phyloP scores from a whole-genome alignment of 768 basidiomycete species.

The Boletus rubroflammeus region DNA sequence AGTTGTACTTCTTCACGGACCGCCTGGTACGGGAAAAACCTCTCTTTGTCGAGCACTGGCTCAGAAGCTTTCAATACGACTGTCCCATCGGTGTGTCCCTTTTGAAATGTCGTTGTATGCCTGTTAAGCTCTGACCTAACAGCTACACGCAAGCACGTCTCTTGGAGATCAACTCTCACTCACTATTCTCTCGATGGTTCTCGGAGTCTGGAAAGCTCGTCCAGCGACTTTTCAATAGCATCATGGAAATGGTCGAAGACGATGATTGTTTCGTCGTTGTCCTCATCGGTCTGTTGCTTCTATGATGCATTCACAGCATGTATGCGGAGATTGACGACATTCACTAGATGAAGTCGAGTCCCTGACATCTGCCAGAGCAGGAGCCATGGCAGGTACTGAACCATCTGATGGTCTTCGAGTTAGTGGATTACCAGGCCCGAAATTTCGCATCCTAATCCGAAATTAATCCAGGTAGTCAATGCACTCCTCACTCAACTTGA shows the following conservation, averaged over 20 bases:
- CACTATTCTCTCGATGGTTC: conserved; percentile 98
- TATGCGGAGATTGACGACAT: conserved; percentile 3
- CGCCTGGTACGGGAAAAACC: conserved; percentile 97
- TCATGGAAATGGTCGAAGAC: conserved; percentile 90
- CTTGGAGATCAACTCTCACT: conserved; percentile 97
- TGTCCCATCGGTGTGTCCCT: conserved; percentile 67
- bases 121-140: conserved; percentile 3
- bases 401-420: conserved; percentile 92
- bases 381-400: conserved; percentile 93
- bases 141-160: conserved; percentile 87
- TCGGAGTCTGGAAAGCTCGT: conserved; percentile 98
- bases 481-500: conserved; percentile 96
- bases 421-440: conserved; percentile 18
- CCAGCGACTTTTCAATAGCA: conserved; percentile 83
- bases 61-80: conserved; percentile 89
- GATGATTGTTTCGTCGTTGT: conserved; percentile 90
- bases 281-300: conserved; percentile 65
- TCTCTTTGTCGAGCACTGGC: conserved; percentile 92
- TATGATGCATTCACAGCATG: neutral
- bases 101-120: neutral
- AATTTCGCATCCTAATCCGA: neutral
- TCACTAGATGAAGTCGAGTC: conserved; percentile 90
- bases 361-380: conserved; percentile 89
- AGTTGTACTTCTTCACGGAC: conserved; percentile 90
- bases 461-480: conserved; percentile 80